Base-by-base conservation (phyloP, 306 rosid genomes). In the Canavalia ensiformis region DNA sequence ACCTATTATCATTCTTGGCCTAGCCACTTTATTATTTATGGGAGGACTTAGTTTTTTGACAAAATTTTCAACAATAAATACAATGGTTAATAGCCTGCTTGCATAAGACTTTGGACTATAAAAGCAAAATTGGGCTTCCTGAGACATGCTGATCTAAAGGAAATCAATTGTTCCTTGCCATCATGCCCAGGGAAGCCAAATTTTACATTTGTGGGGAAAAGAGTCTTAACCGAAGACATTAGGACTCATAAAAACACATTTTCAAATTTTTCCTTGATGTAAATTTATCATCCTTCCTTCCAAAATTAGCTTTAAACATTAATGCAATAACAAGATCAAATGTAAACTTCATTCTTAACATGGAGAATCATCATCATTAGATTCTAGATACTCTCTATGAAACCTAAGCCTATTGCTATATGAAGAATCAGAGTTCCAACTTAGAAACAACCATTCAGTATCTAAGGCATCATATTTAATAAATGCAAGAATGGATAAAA, bases 341-440 rank as follows among this genome's bases (percentile, higher is more conserved):
- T 37, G 9, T 13, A 31, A 37, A 81, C 10, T 72, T 54, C 52
- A 34, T 33, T 10, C 42, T 52, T 55, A 44, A 25, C 60, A 59
- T 70, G 3, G 42, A 8, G 35, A 68, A 30, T 56, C 76, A 81
- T 8, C 68, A 63, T 42, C 42, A 62, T 12, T 41, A 12, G 30
- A 75, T 31, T 7, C 41, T 3, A 45, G 54, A 72, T 34, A 55
- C 69, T 71, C 69, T 71, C 0, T 0, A 34, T 60, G 39, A 77
- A 63, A 71, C 47, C 75, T 77, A 79, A 45, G 64, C 41, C 50
- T 63, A 42, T 67, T 54, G 64, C 75, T 50, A 52, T 4, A n/a
- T 59, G 9, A 33, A 47, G 63, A 47, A 82, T 49, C 62, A 56
- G 50, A 82, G 56, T 8, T 12, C 59, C 10, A 46, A 45, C 31